Evolutionary conservation across 2,329 filamentous ascomycete species (phyloP).

Genomic region (Biscogniauxia mediterranea): DNA sequence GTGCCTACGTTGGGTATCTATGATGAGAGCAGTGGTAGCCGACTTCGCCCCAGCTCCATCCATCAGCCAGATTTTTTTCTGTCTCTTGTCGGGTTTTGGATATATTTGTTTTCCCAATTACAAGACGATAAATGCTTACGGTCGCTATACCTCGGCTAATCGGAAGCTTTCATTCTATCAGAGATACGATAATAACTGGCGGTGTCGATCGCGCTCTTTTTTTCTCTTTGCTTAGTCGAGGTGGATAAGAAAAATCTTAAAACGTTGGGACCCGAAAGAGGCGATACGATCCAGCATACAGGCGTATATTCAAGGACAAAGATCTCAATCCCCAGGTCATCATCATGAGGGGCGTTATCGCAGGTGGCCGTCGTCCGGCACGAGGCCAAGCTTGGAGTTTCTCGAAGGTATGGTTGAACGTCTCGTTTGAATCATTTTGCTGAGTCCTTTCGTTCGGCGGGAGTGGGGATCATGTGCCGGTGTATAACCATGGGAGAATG

Average conservation of each 20-base stretch:
- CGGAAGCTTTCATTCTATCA: not conserved
- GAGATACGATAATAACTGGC: not conserved
- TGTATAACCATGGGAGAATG: not conserved
- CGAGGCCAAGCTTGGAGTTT: slow-evolving; percentile 26
- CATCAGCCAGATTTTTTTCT: not conserved
- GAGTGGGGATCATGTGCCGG: not conserved
- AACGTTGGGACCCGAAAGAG: not conserved
- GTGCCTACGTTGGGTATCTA: slow-evolving; percentile 2
- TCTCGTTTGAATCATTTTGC: not conserved
- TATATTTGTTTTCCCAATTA: not conserved
- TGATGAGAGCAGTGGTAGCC: not conserved
- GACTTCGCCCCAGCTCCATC: slow-evolving; percentile 1
- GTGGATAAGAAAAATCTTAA: not conserved
- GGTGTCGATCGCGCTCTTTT: not conserved
- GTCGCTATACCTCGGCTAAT: not conserved
- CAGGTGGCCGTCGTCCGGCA: slow-evolving; percentile 19
- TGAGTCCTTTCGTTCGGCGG: not conserved
- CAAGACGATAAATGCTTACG: not conserved
- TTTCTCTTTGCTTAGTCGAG: not conserved
- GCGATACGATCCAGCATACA: not conserved
- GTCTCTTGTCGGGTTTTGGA: not conserved
- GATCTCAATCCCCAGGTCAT: slow-evolving; percentile 3
- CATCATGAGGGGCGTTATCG: slow-evolving; percentile 25
- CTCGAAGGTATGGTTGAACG: slow-evolving; percentile 23
- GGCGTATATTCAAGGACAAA: not conserved